Evolutionary conservation across 257 asterid genomes (phyloP).

Genomic region (Galeopsis tetrahit): DNA sequence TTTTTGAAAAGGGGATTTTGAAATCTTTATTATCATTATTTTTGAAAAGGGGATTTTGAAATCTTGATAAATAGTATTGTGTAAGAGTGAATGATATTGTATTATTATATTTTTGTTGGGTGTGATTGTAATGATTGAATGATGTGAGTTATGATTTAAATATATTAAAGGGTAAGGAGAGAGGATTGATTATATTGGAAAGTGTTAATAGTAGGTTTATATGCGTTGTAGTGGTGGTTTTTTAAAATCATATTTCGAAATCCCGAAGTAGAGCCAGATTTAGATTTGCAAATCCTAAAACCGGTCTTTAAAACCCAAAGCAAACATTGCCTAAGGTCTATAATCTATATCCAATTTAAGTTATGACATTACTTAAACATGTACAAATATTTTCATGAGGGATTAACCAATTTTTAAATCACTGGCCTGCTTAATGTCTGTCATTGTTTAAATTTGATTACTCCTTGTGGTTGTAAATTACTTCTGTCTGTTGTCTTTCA

Average conservation of each 20-base stretch:
- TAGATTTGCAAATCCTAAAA: not conserved
- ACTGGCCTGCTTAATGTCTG: not conserved
- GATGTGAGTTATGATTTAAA: not conserved
- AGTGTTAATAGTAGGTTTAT: no score
- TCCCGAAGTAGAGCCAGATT: not conserved
- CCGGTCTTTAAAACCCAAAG: not conserved
- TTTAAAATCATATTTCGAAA: not conserved
- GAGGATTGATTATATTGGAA: no score
- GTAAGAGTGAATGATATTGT: not conserved
- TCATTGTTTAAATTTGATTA: not conserved
- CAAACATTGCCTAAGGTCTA: not conserved
- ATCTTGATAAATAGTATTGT: no score
- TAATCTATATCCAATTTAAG: not conserved
- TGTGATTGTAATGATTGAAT: not conserved
- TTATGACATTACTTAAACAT: slow-evolving; percentile 13
- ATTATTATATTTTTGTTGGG: not conserved
- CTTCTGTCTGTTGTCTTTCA: not conserved
- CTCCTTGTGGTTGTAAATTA: not conserved
- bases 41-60: no score
- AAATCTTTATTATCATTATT: no score
- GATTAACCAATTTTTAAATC: not conserved
- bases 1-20: no score
- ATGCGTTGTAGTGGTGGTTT: not conserved
- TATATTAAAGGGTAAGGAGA: no score
- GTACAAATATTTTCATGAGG: not conserved